A percentile compares a stretch with the other conserved stretches of the same genome.
phyloP scores from a whole-genome alignment of 345 rosid genomes.

The Lenwebbia sp. region DNA sequence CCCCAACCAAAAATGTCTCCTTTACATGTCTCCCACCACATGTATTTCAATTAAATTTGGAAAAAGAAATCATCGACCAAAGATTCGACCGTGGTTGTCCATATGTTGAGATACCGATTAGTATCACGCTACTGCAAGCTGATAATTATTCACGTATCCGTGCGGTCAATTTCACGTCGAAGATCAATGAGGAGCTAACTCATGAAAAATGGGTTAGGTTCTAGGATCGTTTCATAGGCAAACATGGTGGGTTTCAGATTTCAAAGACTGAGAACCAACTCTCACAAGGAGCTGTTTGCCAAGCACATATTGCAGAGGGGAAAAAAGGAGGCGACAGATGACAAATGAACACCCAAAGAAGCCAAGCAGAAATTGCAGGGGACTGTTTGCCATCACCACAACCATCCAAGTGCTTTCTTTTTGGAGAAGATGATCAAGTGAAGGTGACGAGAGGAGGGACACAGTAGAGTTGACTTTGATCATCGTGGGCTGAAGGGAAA shows the following conservation, averaged over 20 bases:
- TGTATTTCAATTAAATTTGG: not conserved
- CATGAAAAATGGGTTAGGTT: not conserved
- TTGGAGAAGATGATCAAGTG: not conserved
- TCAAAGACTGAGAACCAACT: too few species aligned
- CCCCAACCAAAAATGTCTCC: not conserved
- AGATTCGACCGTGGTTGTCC: not conserved
- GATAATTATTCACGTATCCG: not conserved
- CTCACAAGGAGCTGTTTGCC: too few species aligned
- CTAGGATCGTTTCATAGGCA: too few species aligned
- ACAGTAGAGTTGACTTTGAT: constrained; percentile 29
- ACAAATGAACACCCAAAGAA: not conserved
- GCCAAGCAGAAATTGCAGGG: not conserved
- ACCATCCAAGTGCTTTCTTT: not conserved
- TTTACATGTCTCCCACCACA: not conserved
- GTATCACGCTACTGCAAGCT: not conserved
- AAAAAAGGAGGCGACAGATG: not conserved
- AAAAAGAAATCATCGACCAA: not conserved
- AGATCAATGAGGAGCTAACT: not conserved
- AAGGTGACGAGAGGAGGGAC: not conserved
- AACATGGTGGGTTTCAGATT: too few species aligned
- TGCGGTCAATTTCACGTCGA: not conserved
- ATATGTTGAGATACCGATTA: not conserved
- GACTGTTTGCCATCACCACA: constrained; percentile 4
- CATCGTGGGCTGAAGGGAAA: constrained; percentile 9
- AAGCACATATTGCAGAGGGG: too few species aligned